These are phyloP conservation scores for Huntiella abstrusa DNA, from an alignment of 2,329 filamentous ascomycete species.

Conservation along the genomic window DNA sequence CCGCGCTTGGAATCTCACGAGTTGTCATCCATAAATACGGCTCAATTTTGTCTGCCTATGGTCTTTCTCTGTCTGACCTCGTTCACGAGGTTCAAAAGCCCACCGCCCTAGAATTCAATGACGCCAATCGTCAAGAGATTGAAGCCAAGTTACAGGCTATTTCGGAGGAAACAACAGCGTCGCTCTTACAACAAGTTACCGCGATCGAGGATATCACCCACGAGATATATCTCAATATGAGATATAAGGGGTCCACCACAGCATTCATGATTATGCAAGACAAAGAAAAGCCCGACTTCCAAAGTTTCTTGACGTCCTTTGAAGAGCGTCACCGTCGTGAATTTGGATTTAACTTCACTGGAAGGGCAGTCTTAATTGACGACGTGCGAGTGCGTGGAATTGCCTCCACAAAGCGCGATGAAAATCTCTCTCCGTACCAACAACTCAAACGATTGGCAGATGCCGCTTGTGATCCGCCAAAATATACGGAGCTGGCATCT, in stretches of 20 bases:
- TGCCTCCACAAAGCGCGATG: slow-evolving; percentile 22
- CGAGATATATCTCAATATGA: slow-evolving; percentile 87
- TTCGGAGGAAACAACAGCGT: slow-evolving; percentile 51
- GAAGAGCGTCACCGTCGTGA: slow-evolving; percentile 77
- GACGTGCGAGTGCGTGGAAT: slow-evolving; percentile 79
- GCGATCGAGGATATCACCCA: slow-evolving; percentile 54
- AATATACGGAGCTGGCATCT: slow-evolving; percentile 38
- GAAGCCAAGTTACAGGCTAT: slow-evolving; percentile 59
- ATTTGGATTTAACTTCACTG: slow-evolving; percentile 73
- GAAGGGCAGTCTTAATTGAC: slow-evolving; percentile 76
- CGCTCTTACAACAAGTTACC: slow-evolving; percentile 64
- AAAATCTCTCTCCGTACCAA: slow-evolving; percentile 66
- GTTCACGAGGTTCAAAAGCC: slow-evolving; percentile 81
- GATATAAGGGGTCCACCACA: slow-evolving; percentile 78
- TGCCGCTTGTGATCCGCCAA: slow-evolving; percentile 26
- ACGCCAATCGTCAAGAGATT: slow-evolving; percentile 39
- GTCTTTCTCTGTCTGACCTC: slow-evolving; percentile 83
- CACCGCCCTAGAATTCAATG: slow-evolving; percentile 37
- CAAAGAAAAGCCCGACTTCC: slow-evolving; percentile 37
- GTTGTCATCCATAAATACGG: slow-evolving; percentile 78
- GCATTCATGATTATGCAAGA: slow-evolving; percentile 79
- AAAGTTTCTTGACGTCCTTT: slow-evolving; percentile 63
- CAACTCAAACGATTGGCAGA: slow-evolving; percentile 42
- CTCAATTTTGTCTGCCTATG: slow-evolving; percentile 75
- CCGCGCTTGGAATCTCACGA: slow-evolving; percentile 65